Percentiles rank a stretch among this genome's conserved stretches.
These are phyloP conservation scores for Sugiyamaella marilandica DNA, from an alignment of 805 yeast species.

Conservation along the genomic window DNA sequence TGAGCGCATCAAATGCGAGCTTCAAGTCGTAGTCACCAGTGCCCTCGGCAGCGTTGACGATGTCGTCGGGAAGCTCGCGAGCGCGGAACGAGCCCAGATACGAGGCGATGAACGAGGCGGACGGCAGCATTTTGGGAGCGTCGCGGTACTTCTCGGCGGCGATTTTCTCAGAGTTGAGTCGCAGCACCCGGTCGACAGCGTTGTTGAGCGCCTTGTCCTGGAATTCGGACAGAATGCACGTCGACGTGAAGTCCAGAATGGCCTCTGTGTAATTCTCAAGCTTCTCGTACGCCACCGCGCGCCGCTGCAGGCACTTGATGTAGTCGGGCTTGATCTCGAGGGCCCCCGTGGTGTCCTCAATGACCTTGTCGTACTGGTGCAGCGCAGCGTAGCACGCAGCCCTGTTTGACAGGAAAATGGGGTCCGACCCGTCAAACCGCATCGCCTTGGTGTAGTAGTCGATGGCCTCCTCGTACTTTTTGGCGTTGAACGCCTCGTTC, in stretches of 20 bases:
- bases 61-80: constrained; percentile 47
- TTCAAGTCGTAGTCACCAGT: constrained; percentile 61
- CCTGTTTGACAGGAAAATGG: constrained; percentile 89
- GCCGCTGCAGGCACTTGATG: constrained; percentile 84
- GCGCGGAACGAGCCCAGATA: constrained; percentile 80
- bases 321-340: constrained; percentile 83
- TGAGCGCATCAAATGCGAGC: constrained; percentile 57
- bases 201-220: constrained; percentile 71
- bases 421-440: constrained; percentile 61
- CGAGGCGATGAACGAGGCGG: constrained; percentile 69
- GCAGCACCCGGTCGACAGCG: constrained; percentile 81
- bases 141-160: constrained; percentile 51
- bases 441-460: constrained; percentile 76
- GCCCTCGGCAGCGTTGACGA: constrained; percentile 46
- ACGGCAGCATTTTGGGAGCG: constrained; percentile 59
- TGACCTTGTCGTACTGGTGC: constrained; percentile 73
- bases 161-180: constrained; percentile 68
- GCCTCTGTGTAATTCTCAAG: constrained; percentile 77
- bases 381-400: constrained; percentile 92
- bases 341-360: constrained; percentile 84
- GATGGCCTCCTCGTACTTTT: constrained; percentile 71
- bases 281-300: constrained; percentile 88
- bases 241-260: constrained; percentile 84
- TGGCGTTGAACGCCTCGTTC: constrained; percentile 66
- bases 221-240: constrained; percentile 80